Evolutionary conservation across 352 stramenopile species (phyloP).

Genomic region (Thalassiosira mediterranea): DNA sequence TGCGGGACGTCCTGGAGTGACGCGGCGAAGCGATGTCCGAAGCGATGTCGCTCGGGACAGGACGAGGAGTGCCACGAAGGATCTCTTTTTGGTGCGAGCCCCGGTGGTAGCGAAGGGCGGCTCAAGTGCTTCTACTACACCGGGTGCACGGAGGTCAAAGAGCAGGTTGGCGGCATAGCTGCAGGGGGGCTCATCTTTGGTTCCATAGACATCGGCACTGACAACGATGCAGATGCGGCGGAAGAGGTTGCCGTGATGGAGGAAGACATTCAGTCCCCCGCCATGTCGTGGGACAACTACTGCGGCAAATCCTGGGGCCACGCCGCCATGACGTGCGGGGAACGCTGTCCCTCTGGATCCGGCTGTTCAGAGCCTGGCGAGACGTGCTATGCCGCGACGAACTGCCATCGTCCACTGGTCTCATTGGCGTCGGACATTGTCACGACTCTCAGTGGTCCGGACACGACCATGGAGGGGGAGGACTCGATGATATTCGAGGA

Average conservation of each 20-base stretch:
- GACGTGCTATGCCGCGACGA: slow-evolving; percentile 36
- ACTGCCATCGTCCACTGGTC: slow-evolving; percentile 30
- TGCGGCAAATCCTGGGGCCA: slow-evolving; percentile 18
- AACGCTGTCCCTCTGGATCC: slow-evolving; percentile 4
- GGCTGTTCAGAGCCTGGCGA: slow-evolving; percentile 15
- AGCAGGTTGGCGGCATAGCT: background rate
- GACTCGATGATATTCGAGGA: slow-evolving; percentile 28
- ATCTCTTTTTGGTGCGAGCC: too few species aligned
- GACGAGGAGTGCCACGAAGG: slow-evolving; percentile 34
- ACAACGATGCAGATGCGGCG: background rate
- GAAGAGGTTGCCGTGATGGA: background rate
- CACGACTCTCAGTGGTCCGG: slow-evolving; percentile 20
- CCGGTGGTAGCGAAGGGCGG: background rate
- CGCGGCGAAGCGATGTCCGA: slow-evolving; percentile 7
- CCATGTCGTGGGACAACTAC: background rate
- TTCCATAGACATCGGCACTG: background rate
- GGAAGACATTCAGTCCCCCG: background rate
- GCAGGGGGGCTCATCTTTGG: too few species aligned
- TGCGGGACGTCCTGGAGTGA: slow-evolving; percentile 32
- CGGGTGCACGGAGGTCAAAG: slow-evolving; percentile 7
- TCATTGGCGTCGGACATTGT: slow-evolving; percentile 9
- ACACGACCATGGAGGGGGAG: slow-evolving; percentile 25
- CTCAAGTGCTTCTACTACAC: slow-evolving; percentile 35
- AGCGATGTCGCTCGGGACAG: slow-evolving; percentile 7
- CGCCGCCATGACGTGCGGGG: slow-evolving; percentile 23